Evolutionary conservation across 768 basidiomycete genomes (phyloP), one percentile per base, ranked within the genome.

Genomic region (Lactarius evosmus): DNA sequence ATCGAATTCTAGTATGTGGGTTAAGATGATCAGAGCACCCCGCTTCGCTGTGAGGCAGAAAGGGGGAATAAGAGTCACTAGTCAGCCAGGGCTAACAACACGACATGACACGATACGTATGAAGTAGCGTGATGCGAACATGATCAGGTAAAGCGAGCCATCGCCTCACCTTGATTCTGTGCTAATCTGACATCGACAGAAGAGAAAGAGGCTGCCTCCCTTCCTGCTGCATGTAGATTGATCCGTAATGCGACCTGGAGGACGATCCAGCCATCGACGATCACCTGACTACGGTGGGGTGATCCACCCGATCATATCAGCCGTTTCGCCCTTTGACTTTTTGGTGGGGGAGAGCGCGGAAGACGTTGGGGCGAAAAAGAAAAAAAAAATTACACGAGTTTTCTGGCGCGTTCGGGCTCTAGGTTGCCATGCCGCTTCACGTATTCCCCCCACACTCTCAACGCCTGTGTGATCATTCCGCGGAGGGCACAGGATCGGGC

Each of bases 211-310:
- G 46, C 4, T 38, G 7, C 25, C 49, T 4, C 25, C 12, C 9
- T 49, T 1, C 25, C 51, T 25, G 27, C 17, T 30, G 27, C 25
- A 8, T 32, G 16, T 52, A 11, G 51, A 61, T 49, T 33, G 32
- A 55, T 22, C 41, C 60, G 53, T 9, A 27, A 34, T 5, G 53
- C 60, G 19, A 55, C 32, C 14, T 55, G 60, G 29, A 61, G 60
- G 32, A 49, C 8, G 41, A 55, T 29, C 53, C 53, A 61, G 11
- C 53, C 60, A 33, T 61, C 60, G 25, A 34, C 19, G 25, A 55
- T 44, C 11, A 61, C 60, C 32, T 61, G 53, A 46, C 60, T 49
- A 11, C 22, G 12, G 7, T 22, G 5, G 16, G 12, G 46, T 25
- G 25, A 14, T 3, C 46, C 22, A 25, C 22, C 12, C 25, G 12